Percentiles rank a stretch among this genome's conserved stretches.
Conservation (phyloP, 371 early-diverging fungal genomes). For the Zopfochytrium polystomum region DNA sequence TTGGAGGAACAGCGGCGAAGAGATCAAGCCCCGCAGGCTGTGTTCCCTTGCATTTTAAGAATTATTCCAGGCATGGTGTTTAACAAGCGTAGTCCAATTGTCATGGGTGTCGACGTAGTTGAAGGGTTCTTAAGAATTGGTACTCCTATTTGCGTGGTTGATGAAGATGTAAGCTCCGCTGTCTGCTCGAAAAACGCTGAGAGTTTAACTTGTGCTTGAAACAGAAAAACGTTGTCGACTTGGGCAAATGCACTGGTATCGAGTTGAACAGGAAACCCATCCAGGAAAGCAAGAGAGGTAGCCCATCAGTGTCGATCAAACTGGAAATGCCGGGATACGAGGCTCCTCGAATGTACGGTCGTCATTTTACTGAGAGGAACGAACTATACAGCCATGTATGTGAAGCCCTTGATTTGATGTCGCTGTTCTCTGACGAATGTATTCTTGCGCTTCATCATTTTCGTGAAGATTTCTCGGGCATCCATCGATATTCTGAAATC, state of each 20-base stretch:
- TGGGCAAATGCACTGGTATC: constrained; percentile 96
- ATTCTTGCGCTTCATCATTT: background rate
- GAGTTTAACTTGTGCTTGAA: background rate
- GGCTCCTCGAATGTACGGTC: constrained; percentile 87
- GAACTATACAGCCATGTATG: constrained; percentile 62
- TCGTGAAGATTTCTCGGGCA: constrained; percentile 72
- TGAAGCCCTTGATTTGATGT: background rate
- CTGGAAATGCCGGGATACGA: constrained; percentile 89
- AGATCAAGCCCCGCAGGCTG: constrained; percentile 84
- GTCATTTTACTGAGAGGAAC: constrained; percentile 93
- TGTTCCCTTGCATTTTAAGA: constrained; percentile 95
- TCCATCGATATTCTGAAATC: constrained; percentile 98
- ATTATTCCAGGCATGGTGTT: constrained; percentile 96
- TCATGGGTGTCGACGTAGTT: constrained; percentile 96
- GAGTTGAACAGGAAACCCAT: constrained; percentile 93
- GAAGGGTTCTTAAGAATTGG: constrained; percentile 92
- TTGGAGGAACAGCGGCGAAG: constrained; percentile 81
- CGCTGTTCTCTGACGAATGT: background rate
- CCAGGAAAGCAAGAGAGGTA: constrained; percentile 82
- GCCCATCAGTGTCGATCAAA: constrained; percentile 90
- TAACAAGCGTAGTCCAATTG: constrained; percentile 95
- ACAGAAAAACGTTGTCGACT: constrained; percentile 51
- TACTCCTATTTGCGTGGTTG: constrained; percentile 94
- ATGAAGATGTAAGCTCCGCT: constrained; percentile 61
- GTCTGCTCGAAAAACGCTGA: background rate